These are phyloP conservation scores for Candida broadrunensis DNA, from an alignment of 805 yeast genomes.

Conservation along the genomic window DNA sequence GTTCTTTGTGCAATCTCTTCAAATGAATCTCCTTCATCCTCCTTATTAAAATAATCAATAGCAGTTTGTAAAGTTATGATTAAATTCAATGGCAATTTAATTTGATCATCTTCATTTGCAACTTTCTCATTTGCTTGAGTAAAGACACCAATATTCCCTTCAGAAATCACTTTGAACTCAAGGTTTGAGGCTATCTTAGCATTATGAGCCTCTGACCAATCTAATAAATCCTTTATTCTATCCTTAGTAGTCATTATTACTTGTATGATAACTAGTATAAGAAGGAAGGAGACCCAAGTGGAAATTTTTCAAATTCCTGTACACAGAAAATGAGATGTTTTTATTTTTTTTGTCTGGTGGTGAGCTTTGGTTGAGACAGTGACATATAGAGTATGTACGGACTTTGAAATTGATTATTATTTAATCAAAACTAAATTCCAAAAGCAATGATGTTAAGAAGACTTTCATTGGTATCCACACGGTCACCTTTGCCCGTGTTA, in stretches of 20 bases:
- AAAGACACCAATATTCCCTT: constrained; percentile 25
- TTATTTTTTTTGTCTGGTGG: not conserved
- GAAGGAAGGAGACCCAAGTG: no score
- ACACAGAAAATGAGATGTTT: not conserved
- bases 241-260: not conserved
- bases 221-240: constrained; percentile 11
- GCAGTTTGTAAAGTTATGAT: constrained; percentile 23
- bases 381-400: no score
- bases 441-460: no score
- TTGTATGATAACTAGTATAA: no score
- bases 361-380: no score
- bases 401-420: no score
- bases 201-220: constrained; percentile 33
- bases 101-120: constrained; percentile 6
- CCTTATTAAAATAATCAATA: constrained; percentile 14
- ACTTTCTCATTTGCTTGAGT: constrained; percentile 4
- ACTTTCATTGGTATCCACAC: no score
- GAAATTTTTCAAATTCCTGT: not conserved
- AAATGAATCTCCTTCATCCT: constrained; percentile 1
- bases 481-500: no score
- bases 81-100: constrained; percentile 17
- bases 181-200: constrained; percentile 21
- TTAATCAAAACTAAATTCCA: no score
- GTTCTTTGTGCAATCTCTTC: constrained; percentile 10
- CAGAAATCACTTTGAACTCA: constrained; percentile 17